Evolutionary conservation across 495 filamentous ascomycete species (phyloP), one percentile per base, ranked within the genome.

Genomic region (Aspergillus heteromorphus): DNA sequence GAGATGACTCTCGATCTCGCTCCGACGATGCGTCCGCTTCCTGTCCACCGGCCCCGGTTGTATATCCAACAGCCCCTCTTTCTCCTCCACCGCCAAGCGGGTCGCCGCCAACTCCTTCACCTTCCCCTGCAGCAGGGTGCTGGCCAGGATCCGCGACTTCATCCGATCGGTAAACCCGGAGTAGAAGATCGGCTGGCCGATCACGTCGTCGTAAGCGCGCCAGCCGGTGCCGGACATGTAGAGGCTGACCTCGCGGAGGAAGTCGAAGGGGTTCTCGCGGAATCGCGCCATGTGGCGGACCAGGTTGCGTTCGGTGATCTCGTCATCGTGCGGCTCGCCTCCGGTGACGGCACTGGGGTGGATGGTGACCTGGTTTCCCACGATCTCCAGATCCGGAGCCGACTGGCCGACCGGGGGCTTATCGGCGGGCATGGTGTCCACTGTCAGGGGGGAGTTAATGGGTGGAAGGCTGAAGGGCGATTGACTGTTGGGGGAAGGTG

Each of bases 101-200:
- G 77, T 77, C 56, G 85, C 82, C 5, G 93, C 91, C 34, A 98
- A 71, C 62, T 95, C 83, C 6, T 77, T 70, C 36, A 97, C 86
- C 64, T 87, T 88, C 29, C 66, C 69, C 65, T 84, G 87, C 20
- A 98, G 70, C 60, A 91, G 81, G 0, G 84, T 80, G 45, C 86
- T 89, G n/a, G 73, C 78, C 63, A 96, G 67, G 17, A 97, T 87
- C 30, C 74, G 71, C 14, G 71, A 68, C 72, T 87, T 95, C 83
- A 98, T 97, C 40, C 88, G 82, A 55, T 97, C 93, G 31, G 84
- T 84, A 71, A 95, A 98, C 16, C 93, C 93, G 6, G 85, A 72
- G 67, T 97, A 97, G 76, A 91, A 97, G 31, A 97, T 86, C 0
- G 89, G 88, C 68, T 96, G 92, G 11, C 93, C 93, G 58, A 97